Evolutionary conservation across 345 rosid genomes (phyloP), one percentile per base, ranked within the genome.

Genomic region (Brassica juncea): DNA sequence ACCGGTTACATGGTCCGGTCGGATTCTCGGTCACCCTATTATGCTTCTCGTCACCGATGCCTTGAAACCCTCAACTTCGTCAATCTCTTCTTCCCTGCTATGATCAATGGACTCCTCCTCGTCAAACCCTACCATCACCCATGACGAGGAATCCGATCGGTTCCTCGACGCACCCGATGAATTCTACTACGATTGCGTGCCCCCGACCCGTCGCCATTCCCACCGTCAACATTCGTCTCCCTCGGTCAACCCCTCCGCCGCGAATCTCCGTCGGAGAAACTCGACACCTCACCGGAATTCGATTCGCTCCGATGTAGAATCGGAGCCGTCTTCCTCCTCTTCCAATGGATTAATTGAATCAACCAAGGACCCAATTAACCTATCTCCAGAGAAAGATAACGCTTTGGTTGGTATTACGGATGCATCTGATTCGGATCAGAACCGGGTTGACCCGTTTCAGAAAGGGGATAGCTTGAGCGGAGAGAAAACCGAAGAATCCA

Each of bases 101-200:
- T 7, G 23, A 44, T 30, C 71, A 71, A 82, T 82, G 81, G 78
- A 77, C 7, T 68, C 77, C 0, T 16, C 52, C 35, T 23, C 47
- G 8, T 73, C 82, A 34, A 74, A 25, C 71, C 65, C 75, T 62
- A 52, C 0, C n/a, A 27, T 6, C 42, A 39, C 23, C 52, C 84
- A 14, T 23, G 23, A 63, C 25, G 23, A 54, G 0, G 60, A 68
- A 62, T 0, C 27, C 31, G 81, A 80, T 59, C 63, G 4, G 21
- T 92, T 94, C 81, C 68, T 75, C 59, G 97, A 91, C 72, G 92
- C 95, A 0, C 71, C 71, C 9, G 95, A 90, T 16, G 91, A 90
- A 68, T 85, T 86, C 1, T 86, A 85, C 39, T 52, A 81, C 83
- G 92, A 88, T 70, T 85, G 87, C 85, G 30, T 70, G 3, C 42